Base-by-base conservation (phyloP, 1,284 basidiomycete genomes). In the Ustilago tritici region DNA sequence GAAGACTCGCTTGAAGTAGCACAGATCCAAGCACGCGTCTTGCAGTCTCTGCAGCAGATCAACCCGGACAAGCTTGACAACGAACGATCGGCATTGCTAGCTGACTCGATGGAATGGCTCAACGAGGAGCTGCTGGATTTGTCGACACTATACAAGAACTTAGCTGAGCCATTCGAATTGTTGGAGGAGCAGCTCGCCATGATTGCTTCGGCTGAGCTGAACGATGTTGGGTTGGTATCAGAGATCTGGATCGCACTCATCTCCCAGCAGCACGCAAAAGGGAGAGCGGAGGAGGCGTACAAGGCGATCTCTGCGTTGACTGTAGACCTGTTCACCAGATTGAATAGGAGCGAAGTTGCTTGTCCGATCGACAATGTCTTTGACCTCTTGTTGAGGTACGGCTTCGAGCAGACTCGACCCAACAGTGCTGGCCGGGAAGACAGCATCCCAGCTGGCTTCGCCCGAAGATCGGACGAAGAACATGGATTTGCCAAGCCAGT, bases 1-100 rank as follows among this genome's bases (percentile, higher is more conserved):
- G 95, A 98, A 87, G 97, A 99, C 87, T 95, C 95, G 85, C 90
- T 99, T 10, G 97, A 99, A 65, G 97, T 99, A 14, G 94, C 95
- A 3, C 93, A 96, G 87, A 95, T 99, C 10, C 97, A 99, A 84
- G 89, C 96, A 46, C 95, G 98, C 87, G 90, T 78, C 78, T 87
- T 76, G 84, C 85, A 57, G 83, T 86, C 80, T 43, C 71, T 56
- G 86, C 87, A 61, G 83, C 88, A 82, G 80, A 80, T 53, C 19
- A 47, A 54, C 15, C 46, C 75, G 17, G 75, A 79, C 47, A 64
- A 79, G 15, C 59, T 84, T 41, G 87, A 87, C 34, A 86, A 87
- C 53, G 92, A 92, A 85, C 89, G 91, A 71, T 88, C 88, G 1
- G 89, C 93, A 47, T 85, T 90, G 17, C 57, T 81, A 11, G 49